These are phyloP conservation scores for Zostera marina DNA, from an alignment of 116 monocot species.

Conservation along the genomic window DNA sequence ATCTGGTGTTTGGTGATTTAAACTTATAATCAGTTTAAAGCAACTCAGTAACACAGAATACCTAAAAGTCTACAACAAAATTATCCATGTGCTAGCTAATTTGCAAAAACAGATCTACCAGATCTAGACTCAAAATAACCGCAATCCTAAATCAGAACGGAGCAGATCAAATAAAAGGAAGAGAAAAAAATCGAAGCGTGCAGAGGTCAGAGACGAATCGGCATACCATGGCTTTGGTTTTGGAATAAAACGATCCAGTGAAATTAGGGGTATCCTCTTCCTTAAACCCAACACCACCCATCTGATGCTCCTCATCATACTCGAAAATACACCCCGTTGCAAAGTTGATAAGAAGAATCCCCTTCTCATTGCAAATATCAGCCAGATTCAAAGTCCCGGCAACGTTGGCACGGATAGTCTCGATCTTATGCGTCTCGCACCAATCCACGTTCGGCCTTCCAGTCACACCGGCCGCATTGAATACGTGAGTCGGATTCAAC, in stretches of 20 bases:
- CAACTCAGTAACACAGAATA: too few relatives aligned
- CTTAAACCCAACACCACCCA: conserved; percentile 22
- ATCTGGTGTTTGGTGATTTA: too few relatives aligned
- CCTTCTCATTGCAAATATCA: conserved; percentile 12
- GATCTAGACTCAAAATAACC: too few relatives aligned
- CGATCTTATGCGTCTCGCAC: conserved; percentile 24
- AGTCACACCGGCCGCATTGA: conserved; percentile 28
- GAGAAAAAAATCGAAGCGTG: background rate
- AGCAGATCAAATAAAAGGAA: background rate
- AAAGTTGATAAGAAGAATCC: conserved; percentile 13
- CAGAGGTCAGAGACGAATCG: background rate
- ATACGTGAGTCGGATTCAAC: conserved; percentile 16
- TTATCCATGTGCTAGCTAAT: too few relatives aligned
- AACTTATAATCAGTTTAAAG: too few relatives aligned
- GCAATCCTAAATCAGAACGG: background rate
- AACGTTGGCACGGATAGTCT: conserved; percentile 17
- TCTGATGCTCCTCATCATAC: conserved; percentile 14
- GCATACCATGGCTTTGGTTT: conserved; percentile 30
- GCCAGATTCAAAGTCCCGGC: conserved; percentile 12
- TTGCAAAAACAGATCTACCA: too few relatives aligned
- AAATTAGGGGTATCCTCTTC: conserved; percentile 28
- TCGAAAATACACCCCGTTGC: conserved; percentile 27
- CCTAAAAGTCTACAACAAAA: too few relatives aligned
- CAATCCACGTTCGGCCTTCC: conserved; percentile 29
- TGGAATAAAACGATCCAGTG: conserved; percentile 27